Conservation (phyloP, 257 asterid species). For the Fraxinus americana region DNA sequence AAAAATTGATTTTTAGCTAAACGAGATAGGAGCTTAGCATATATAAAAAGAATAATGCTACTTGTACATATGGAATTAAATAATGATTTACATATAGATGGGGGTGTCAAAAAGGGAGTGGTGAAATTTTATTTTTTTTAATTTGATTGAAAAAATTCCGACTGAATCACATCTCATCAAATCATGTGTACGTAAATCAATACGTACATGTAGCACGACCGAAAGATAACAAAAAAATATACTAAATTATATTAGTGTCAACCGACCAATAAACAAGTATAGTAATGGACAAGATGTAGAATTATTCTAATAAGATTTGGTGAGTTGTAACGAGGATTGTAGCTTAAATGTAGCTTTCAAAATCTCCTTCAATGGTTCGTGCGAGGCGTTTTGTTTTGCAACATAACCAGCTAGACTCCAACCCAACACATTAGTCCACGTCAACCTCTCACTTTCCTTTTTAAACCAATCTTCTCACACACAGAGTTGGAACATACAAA, state of each 20-base stretch:
- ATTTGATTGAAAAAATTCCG: too few relatives aligned
- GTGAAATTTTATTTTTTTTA: too few relatives aligned
- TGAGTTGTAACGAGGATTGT: conserved; percentile 30
- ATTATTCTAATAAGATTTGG: conserved; percentile 29
- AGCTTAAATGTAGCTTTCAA: conserved; percentile 30
- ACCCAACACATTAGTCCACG: conserved; percentile 4
- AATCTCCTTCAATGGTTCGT: conserved; percentile 6
- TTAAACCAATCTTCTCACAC: neutral
- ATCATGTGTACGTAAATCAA: too few relatives aligned
- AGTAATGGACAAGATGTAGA: neutral
- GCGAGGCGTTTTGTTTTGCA: conserved; percentile 1
- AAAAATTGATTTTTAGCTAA: too few relatives aligned
- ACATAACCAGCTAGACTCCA: conserved; percentile 27
- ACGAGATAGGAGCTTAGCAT: too few relatives aligned
- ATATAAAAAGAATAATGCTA: too few relatives aligned
- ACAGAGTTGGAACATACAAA: neutral
- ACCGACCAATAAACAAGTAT: neutral
- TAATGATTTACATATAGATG: too few relatives aligned
- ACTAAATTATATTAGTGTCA: neutral
- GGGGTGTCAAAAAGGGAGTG: too few relatives aligned
- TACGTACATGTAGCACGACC: too few relatives aligned
- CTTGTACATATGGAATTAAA: too few relatives aligned
- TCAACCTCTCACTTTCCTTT: neutral
- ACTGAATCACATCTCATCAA: too few relatives aligned
- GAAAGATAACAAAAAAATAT: neutral